Conservation (phyloP, 1,139 yeast genomes). For the Meyerozyma guilliermondii region DNA sequence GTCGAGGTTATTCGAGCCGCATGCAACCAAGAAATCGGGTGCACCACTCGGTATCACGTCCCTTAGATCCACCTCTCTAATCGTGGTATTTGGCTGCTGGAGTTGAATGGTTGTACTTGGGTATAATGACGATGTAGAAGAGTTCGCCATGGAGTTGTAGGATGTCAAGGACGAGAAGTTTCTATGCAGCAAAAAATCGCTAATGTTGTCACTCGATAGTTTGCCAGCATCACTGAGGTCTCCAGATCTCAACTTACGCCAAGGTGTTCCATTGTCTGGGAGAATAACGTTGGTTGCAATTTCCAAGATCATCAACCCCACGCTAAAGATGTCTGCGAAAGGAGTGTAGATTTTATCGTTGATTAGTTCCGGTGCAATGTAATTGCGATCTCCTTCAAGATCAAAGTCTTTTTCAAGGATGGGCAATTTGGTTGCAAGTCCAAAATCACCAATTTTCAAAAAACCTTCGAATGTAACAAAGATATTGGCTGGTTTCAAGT, state of each 20-base stretch:
- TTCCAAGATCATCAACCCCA: conserved; percentile 89
- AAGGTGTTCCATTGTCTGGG: conserved; percentile 95
- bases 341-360: conserved; percentile 79
- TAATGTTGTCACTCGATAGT: conserved; percentile 53
- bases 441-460: conserved; percentile 80
- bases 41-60: conserved; percentile 69
- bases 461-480: conserved; percentile 93
- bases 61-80: conserved; percentile 10
- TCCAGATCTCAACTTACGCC: conserved; percentile 95
- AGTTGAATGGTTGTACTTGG: conserved; percentile 9
- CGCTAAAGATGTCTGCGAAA: conserved; percentile 90
- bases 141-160: conserved; percentile 17
- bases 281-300: conserved; percentile 92
- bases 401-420: conserved; percentile 60
- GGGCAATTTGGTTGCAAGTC: conserved; percentile 52
- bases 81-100: conserved; percentile 1
- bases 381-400: conserved; percentile 95
- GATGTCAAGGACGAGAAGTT: conserved; percentile 34
- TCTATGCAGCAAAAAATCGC: conserved; percentile 40
- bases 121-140: conserved; percentile 5
- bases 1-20: conserved; percentile 69
- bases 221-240: conserved; percentile 94
- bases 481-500: conserved; percentile 91
- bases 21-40: conserved; percentile 71
- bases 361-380: conserved; percentile 94